phyloP scores from a whole-genome alignment of 495 filamentous ascomycete genomes.

The Podospora pseudoanserina region DNA sequence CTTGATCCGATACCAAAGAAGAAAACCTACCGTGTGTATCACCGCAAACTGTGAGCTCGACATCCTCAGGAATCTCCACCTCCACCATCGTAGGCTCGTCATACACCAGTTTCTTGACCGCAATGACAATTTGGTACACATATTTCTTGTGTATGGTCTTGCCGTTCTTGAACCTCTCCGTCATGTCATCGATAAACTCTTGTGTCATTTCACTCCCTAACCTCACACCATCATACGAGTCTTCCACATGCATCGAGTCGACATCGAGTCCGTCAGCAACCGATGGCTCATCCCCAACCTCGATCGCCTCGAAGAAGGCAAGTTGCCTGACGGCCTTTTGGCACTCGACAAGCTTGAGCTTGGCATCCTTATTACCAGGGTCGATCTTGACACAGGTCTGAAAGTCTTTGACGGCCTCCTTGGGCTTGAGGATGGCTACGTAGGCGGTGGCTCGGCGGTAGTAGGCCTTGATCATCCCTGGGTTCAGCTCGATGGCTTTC shows the following conservation, averaged over 20 bases:
- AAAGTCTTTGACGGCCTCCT: constrained; percentile 87
- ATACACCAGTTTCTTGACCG: constrained; percentile 83
- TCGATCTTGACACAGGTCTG: constrained; percentile 83
- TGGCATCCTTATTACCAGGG: constrained; percentile 84
- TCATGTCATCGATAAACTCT: constrained; percentile 97
- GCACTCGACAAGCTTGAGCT: constrained; percentile 82
- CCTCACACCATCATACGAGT: constrained; percentile 76
- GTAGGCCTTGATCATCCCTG: constrained; percentile 89
- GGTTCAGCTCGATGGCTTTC: constrained; percentile 88
- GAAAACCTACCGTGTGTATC: constrained; percentile 80
- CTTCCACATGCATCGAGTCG: constrained; percentile 76
- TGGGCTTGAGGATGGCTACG: constrained; percentile 81
- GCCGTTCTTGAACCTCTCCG: constrained; percentile 88
- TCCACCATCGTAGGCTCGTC: constrained; percentile 97
- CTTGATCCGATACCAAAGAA: background rate
- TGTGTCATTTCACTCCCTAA: constrained; percentile 85
- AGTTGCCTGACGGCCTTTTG: constrained; percentile 86
- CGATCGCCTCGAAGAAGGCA: constrained; percentile 92
- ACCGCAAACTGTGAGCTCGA: constrained; percentile 87
- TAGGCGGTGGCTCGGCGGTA: constrained; percentile 90
- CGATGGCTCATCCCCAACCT: constrained; percentile 84
- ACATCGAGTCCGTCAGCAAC: constrained; percentile 88
- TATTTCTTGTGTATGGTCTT: constrained; percentile 96
- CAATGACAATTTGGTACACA: constrained; percentile 90
- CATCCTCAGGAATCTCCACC: constrained; percentile 71